Evolutionary conservation across 2,329 filamentous ascomycete species (phyloP).

Genomic region (Leptographium flavum): DNA sequence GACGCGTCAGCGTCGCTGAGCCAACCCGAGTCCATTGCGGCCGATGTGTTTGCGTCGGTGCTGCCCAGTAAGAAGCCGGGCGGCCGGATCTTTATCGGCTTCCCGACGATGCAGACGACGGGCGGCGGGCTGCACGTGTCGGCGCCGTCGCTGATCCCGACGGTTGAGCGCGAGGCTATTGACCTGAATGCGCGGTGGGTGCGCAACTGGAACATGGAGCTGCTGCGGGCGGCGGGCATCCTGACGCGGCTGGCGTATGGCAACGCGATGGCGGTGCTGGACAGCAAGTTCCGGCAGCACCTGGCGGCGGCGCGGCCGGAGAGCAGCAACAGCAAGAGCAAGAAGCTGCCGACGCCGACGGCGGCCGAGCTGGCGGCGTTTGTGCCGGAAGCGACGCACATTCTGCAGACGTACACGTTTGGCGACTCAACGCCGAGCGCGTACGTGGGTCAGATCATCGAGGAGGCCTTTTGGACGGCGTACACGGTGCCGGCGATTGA

Average conservation of each 20-base stretch:
- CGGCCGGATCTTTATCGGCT: conserved; percentile 91
- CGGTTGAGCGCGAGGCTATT: conserved; percentile 91
- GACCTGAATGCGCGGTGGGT: conserved; percentile 94
- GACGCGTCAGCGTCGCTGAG: conserved; percentile 29
- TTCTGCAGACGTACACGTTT: conserved; percentile 77
- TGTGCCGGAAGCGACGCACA: conserved; percentile 67
- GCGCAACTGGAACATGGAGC: conserved; percentile 87
- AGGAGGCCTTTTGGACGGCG: conserved; percentile 92
- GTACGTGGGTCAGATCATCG: conserved; percentile 72
- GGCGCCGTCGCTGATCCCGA: conserved; percentile 90
- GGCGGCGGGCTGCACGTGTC: conserved; percentile 89
- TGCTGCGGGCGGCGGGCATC: conserved; percentile 81
- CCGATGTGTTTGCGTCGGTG: conserved; percentile 80
- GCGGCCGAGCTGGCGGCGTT: conserved; percentile 51
- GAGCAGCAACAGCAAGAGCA: neutral
- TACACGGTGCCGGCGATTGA: conserved; percentile 73
- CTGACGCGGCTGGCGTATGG: conserved; percentile 77
- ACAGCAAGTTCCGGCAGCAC: conserved; percentile 37
- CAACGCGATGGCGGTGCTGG: conserved; percentile 71
- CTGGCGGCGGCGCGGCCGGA: conserved; percentile 9
- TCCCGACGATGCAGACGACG: conserved; percentile 93
- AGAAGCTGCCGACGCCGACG: conserved; percentile 16
- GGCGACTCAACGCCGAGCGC: conserved; percentile 78
- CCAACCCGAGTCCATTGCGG: conserved; percentile 33
- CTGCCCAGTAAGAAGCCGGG: conserved; percentile 68